Conservation (phyloP, 2,329 filamentous ascomycete species). For the Emergomyces africanus region DNA sequence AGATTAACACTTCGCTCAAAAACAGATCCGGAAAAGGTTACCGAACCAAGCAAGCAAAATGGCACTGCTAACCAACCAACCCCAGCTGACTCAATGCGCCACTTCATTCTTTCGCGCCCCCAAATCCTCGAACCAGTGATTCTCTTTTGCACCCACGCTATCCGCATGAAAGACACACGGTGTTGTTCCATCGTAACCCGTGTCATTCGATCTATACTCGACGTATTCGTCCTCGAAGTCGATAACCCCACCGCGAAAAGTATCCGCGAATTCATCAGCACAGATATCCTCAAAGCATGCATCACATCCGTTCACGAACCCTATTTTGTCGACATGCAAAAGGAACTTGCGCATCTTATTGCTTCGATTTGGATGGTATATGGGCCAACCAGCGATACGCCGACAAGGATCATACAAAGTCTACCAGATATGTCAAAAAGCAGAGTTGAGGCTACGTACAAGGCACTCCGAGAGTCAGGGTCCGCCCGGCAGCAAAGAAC, state of each 20-base stretch:
- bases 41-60: constrained; percentile 21
- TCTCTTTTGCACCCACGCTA: constrained; percentile 79
- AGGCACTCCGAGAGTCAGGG: constrained; percentile 43
- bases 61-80: constrained; percentile 27
- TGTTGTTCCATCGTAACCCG: constrained; percentile 77
- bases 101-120: constrained; percentile 68
- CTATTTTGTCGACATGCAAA: constrained; percentile 93
- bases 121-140: constrained; percentile 77
- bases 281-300: constrained; percentile 77
- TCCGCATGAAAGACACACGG: constrained; percentile 78
- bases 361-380: constrained; percentile 74
- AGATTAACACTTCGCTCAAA: constrained; percentile 3
- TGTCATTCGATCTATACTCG: constrained; percentile 73
- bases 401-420: constrained; percentile 61
- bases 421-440: constrained; percentile 62
- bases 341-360: constrained; percentile 78
- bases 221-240: constrained; percentile 52
- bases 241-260: constrained; percentile 43
- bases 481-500: constrained; percentile 63
- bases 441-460: constrained; percentile 53
- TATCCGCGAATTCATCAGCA: constrained; percentile 80
- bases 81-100: constrained; percentile 47
- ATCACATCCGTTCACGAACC: constrained; percentile 86
- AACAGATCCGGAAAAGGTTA: constrained; percentile 23
- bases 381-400: constrained; percentile 53